A percentile compares a stretch with the other conserved stretches of the same genome.
These are phyloP conservation scores for barrel medic (Medicago truncatula) DNA, from an alignment of 306 rosid genomes.

Conservation along the genomic window MtrunA17r5.0-ANR NC_053044.1:46276001-46276500, in stretches of 20 bases:
- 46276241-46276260: slow-evolving; percentile 39
- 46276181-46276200: slow-evolving; percentile 42
- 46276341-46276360: slow-evolving; percentile 52
- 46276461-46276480: slow-evolving; percentile 31
- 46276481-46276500: slow-evolving; percentile 1
- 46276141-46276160: slow-evolving; percentile 63
- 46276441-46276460: slow-evolving; percentile 42
- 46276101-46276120: slow-evolving; percentile 52
- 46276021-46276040: slow-evolving; percentile 41
- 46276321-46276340: slow-evolving; percentile 49
- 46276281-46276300: slow-evolving; percentile 49
- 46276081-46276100: slow-evolving; percentile 45
- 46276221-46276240: slow-evolving; percentile 50
- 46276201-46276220: slow-evolving; percentile 26
- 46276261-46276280: slow-evolving; percentile 44
- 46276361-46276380: slow-evolving; percentile 42
- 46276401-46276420: slow-evolving; percentile 43
- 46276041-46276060: slow-evolving; percentile 37
- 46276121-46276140: slow-evolving; percentile 54
- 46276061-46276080: slow-evolving; percentile 43
- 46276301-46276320: slow-evolving; percentile 49
- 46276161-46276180: slow-evolving; percentile 73
- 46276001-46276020: slow-evolving; percentile 42
- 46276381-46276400: slow-evolving; percentile 45
- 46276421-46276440: slow-evolving; percentile 41